Base-by-base conservation (phyloP, 257 asterid genomes). In the Eustoma russellianum region DNA sequence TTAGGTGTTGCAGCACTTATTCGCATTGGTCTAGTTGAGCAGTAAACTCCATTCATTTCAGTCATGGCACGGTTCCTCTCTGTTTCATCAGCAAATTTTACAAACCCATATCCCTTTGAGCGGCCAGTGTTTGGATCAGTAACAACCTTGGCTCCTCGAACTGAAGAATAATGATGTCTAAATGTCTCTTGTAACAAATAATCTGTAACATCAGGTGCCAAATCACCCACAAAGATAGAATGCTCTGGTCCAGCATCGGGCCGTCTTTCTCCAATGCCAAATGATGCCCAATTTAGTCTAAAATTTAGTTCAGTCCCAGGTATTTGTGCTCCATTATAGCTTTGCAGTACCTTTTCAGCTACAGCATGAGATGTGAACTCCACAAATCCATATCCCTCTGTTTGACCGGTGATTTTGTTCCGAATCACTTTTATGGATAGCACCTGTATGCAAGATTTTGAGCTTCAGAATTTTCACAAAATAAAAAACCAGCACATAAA, bases 1-100 rank as follows among this genome's bases (percentile, higher is more conserved):
- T 92, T 92, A 28, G 99, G 95, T 30, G 95, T 91, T n/a, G 99
- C 99, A 19, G 95, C 97, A 74, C 96, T 92, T 54, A 92, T 92
- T 41, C 99, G 86, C 99, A 92, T 92, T 28, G 99, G 88, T 75
- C 99, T 81, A 41, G 93, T 85, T 24, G 99, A 92, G 79, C 97
- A 88, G 76, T 88, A 92, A 43, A 75, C 75, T 51, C 99, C 99
- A 50, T 92, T 92, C 99, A 92, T 92, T 68, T 92, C 97, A 52
- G 76, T 77, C 99, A 92, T 92, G 3, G 99, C 95, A 53, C 97
- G 80, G 60, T 92, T 92, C 74, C 95, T 73, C 70, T 92, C 99
- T 2, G 57, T 56, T 70, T 92, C 99, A 60, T 92, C 97, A 33
- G 86, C 93, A 76, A 92, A 92, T 74, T 92, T 92, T 64, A 92